Base-by-base conservation (phyloP, 2,329 filamentous ascomycete species). In the Pseudogymnoascus sp. region DNA sequence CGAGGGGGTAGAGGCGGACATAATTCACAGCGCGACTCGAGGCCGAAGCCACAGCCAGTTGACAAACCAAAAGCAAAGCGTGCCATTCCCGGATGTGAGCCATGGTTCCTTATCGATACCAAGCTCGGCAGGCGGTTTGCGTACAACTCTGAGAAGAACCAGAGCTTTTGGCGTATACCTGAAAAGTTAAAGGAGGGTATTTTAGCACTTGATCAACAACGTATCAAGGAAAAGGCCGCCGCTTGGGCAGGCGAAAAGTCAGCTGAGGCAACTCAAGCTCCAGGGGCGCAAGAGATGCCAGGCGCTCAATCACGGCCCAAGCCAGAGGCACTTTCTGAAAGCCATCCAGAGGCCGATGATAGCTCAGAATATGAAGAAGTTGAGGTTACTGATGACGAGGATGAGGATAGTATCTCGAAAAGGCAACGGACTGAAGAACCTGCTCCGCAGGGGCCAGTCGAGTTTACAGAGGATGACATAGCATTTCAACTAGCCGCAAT, bases 101-200 rank as follows among this genome's bases (percentile, higher is more conserved):
- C 92, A 14, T 99, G 95, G 95, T 77, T 96, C 0, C 79, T 99
- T 3, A 91, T 99, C n/a, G 90, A 89, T 73, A 99, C 95, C 0
- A 97, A 91, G 73, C 86, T 93, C 66, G 90, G 91, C 22, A 83
- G 95, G 63, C 84, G 93, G 61, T 99, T 99, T 72, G 92, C 93
- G 2, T 90, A 96, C 78, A 96, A 99, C 69, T 84, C 87, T 0
- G 83, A 84, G 62, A 96, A 93, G 68, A 90, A 93, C 38, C 83
- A 92, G 68, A 98, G 93, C 75, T 92, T 92, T 75, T 99, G 96
- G 95, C 91, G 91, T 71, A 95, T 97, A 70, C 95, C 95, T 0
- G 85, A 91, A 62, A 88, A 95, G 73, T 81, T 99, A 37, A 88
- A 93, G 82, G 87, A 89, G 65, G 91, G 86, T 12, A 90, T 95